A percentile compares a stretch with the other conserved stretches of the same genome.
Conservation (phyloP, 1,139 yeast genomes). For the Diutina mesorugosa region DNA sequence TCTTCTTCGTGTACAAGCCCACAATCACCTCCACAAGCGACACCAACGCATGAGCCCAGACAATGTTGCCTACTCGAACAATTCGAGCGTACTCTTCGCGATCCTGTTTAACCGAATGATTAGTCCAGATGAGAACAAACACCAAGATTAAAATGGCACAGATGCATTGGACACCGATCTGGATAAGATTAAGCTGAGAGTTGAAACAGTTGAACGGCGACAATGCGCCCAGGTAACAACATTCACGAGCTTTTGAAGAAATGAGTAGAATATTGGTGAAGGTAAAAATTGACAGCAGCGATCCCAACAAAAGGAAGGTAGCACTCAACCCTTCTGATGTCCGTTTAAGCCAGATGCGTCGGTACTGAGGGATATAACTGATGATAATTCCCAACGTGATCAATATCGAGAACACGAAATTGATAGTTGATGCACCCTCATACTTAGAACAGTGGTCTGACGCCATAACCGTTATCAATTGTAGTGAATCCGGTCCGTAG, state of each 20-base stretch:
- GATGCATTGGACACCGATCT: constrained; percentile 53
- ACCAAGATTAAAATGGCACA: constrained; percentile 53
- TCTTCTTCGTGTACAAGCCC: constrained; percentile 13
- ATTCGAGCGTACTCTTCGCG: constrained; percentile 31
- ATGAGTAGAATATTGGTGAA: constrained; percentile 55
- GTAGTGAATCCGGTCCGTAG: background rate
- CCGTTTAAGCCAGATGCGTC: constrained; percentile 40
- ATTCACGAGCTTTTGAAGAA: constrained; percentile 39
- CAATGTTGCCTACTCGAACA: constrained; percentile 25
- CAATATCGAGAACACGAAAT: constrained; percentile 34
- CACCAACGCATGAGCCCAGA: constrained; percentile 19
- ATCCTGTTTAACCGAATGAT: constrained; percentile 32
- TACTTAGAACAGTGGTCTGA: constrained; percentile 20
- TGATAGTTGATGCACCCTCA: constrained; percentile 31
- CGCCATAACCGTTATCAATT: constrained; percentile 2
- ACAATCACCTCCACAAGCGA: constrained; percentile 22
- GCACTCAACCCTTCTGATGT: constrained; percentile 78
- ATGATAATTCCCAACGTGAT: constrained; percentile 56
- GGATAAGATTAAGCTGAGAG: constrained; percentile 57
- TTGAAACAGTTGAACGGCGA: constrained; percentile 49
- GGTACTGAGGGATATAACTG: constrained; percentile 74
- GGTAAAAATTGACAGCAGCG: constrained; percentile 60
- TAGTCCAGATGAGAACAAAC: constrained; percentile 37
- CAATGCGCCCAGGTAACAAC: constrained; percentile 33
- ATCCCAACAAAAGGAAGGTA: constrained; percentile 58